Base-by-base conservation (phyloP, 805 yeast species). In the Kuraishia piskuri region DNA sequence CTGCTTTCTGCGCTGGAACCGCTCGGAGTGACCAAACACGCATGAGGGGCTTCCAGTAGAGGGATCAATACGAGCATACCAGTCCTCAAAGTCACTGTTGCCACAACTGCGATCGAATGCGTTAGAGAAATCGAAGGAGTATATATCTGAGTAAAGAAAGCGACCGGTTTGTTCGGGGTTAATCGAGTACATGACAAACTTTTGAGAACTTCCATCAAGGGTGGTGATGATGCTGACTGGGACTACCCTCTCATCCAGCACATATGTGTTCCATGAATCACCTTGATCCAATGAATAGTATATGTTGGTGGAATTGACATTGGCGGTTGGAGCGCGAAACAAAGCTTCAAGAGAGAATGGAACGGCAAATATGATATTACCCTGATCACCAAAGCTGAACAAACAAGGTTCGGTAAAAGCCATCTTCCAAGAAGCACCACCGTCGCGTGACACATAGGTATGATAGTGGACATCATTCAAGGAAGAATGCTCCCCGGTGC, bases 251-350 rank as follows among this genome's bases (percentile, higher is more conserved):
- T 58, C 53, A 6, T 75, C 80, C 2, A 86, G 62, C 17, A 72
- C 68, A 31, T 69, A 66, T 31, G 70, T 68, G 6, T 62, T 54
- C 90, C 90, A 87, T 10, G 81, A 64, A 37, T 68, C 59, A 45
- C 95, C 95, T 59, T 83, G 86, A 61, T 88, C 88, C 22, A 80
- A 60, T 0, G 91, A 81, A 60, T 73, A 87, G 17, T 68, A 61
- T 4, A 66, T 63, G 10, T 68, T 67, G 6, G 40, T 44, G 17
- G 36, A 14, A 19, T 20, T 44, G 47, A 20, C 47, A 10, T n/a
- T 10, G 17, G 20, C 7, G 22, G 8, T 17, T 4, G 21, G 48
- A n/a, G 17, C 20, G 10, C 31, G 7, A 14, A 37, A 19, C n/a
- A 49, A 21, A 25, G n/a, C 64, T 60, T 3, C 61, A 63, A 3